Conservation (phyloP, 176 grass and related monocot genomes). For the Chrysopogon serrulatus region DNA sequence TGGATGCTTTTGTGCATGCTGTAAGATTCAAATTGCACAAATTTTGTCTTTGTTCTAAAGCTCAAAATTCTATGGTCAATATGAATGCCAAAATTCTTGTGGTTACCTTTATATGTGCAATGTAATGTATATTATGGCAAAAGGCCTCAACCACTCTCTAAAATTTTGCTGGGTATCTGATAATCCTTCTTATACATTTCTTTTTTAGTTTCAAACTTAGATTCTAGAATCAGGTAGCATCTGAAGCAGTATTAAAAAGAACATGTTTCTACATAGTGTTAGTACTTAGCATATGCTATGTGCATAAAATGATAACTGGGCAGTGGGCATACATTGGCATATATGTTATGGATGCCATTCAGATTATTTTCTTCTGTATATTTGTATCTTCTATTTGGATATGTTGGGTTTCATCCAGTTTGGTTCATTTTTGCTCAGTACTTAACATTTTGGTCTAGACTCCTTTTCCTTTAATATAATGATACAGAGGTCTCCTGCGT, state of each 20-base stretch:
- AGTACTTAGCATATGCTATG: neutral
- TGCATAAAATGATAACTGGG: slow-evolving; percentile 3
- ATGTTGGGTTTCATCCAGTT: neutral
- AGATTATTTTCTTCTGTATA: neutral
- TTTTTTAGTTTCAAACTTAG: slow-evolving; percentile 2
- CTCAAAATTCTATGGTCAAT: neutral
- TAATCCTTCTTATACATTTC: neutral
- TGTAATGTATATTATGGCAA: neutral
- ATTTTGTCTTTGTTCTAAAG: neutral
- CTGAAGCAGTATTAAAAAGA: neutral
- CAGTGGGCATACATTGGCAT: neutral
- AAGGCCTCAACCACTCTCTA: neutral
- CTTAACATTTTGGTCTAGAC: neutral
- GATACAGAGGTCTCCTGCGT: neutral
- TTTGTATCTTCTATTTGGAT: neutral
- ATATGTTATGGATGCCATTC: neutral
- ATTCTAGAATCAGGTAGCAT: neutral
- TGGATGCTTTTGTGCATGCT: neutral
- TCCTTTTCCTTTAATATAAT: neutral
- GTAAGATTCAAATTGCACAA: slow-evolving; percentile 5
- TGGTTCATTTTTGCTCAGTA: neutral
- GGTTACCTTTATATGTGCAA: neutral
- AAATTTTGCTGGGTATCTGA: slow-evolving; percentile 2
- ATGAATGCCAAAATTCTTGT: neutral
- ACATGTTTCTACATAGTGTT: neutral